Base-by-base conservation (phyloP, 257 asterid species). In the Nicotiana knightiana region DNA sequence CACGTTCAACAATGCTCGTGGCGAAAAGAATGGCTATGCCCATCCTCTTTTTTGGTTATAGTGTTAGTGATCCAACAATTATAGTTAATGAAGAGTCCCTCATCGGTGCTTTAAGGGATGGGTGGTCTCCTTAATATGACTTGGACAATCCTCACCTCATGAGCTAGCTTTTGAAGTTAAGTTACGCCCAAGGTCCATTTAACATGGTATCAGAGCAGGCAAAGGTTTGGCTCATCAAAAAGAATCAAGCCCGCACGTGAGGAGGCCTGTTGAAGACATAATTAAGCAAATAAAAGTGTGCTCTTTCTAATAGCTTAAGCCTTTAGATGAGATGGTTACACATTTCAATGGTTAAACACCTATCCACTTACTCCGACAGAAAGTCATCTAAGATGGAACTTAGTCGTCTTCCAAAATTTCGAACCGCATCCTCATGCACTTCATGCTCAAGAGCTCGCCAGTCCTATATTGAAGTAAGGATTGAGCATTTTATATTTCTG, bases 371-470 rank as follows among this genome's bases (percentile, higher is more conserved):
- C 93, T 87, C 89, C 3, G 91, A 87, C 63, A 90, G 86, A 86
- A 85, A 88, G 67, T 35, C 84, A 81, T 83, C 84, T 87, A 90
- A 84, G 57, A 88, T 78, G 54, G 89, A 88, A 87, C 89, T 87
- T 16, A 88, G 79, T 67, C 84, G 82, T 87, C 87, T 88, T 17
- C 93, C 93, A 70, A 90, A 90, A 73, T 85, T 87, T 32, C 82
- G 79, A 68, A 90, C 77, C 61, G 77, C 86, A 79, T 89, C 88
- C 71, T 67, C 83, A 73, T 87, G 84, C 68, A 90, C 91, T 51
- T 88, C 85, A 84, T 71, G 86, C 77, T 87, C 88, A 79, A 90
- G 87, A 76, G 85, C 84, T 80, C 87, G 81, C 90, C 90, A 90
- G 64, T 83, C 88, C 91, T 90, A 86, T 9, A 48, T 68, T 16